These are phyloP conservation scores for Epichloe sibirici DNA, from an alignment of 2,329 filamentous ascomycete species.

Conservation along the genomic window DNA sequence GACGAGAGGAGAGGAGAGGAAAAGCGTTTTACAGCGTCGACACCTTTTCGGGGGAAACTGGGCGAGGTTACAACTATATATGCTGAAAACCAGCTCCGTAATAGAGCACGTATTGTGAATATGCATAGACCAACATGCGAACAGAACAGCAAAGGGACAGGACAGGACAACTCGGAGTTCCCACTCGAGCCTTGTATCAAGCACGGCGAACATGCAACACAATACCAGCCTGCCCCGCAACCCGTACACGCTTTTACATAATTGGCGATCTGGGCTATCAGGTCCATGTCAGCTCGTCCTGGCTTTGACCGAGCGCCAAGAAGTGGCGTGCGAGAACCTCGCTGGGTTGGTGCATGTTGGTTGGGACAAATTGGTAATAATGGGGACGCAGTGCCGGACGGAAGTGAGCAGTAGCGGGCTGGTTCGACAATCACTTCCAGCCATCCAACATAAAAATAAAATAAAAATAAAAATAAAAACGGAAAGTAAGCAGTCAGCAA, in stretches of 20 bases:
- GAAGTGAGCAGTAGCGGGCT: no score
- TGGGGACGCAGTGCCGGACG: not conserved
- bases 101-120: not conserved
- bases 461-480: no score
- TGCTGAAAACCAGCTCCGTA: not conserved
- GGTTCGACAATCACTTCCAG: not conserved
- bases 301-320: slow-evolving; percentile 3
- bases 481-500: no score
- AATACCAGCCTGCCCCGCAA: not conserved
- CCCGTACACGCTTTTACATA: no score
- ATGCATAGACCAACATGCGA: not conserved
- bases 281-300: no score
- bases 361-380: not conserved
- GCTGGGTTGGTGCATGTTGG: not conserved
- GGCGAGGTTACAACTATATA: no score
- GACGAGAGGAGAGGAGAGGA: not conserved
- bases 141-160: not conserved
- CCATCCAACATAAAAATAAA: not conserved
- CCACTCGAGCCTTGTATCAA: not conserved
- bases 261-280: no score
- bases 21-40: fast-evolving
- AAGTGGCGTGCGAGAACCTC: slow-evolving; percentile 5
- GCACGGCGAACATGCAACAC: not conserved
- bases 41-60: no score
- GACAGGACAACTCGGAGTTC: no score